Percentiles rank a stretch among this genome's conserved stretches.
phyloP scores from a whole-genome alignment of 179 eudicot genomes.

The Carnegiea gigantea region DNA sequence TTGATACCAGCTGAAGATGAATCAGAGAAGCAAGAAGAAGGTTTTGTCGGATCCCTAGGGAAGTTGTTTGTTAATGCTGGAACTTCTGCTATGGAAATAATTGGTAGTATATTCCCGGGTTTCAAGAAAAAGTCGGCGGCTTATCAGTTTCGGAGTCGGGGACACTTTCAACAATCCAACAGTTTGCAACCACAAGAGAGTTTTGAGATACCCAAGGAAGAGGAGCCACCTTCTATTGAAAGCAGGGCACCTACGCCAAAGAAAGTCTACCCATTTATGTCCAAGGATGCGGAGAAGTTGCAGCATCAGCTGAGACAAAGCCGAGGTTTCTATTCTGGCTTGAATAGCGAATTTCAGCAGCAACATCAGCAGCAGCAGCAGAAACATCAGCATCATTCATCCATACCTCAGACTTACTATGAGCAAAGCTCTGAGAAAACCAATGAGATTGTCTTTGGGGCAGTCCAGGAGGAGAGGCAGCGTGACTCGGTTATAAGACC shows the following conservation, averaged over 20 bases:
- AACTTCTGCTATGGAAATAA: slow-evolving; percentile 55
- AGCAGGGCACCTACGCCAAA: slow-evolving; percentile 74
- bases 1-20: slow-evolving; percentile 77
- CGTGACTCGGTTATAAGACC: slow-evolving; percentile 62
- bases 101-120: slow-evolving; percentile 60
- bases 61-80: slow-evolving; percentile 56
- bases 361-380: slow-evolving; percentile 31
- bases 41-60: slow-evolving; percentile 63
- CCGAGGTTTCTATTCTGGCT: slow-evolving; percentile 62
- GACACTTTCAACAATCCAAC: slow-evolving; percentile 42
- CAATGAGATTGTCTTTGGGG: slow-evolving; percentile 86
- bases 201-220: slow-evolving; percentile 80
- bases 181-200: slow-evolving; percentile 92
- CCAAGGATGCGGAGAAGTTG: slow-evolving; percentile 77
- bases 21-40: slow-evolving; percentile 77
- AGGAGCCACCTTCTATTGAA: slow-evolving; percentile 83
- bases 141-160: slow-evolving; percentile 41
- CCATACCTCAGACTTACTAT: slow-evolving; percentile 71
- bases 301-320: slow-evolving; percentile 79
- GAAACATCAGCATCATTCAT: slow-evolving; percentile 60
- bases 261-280: slow-evolving; percentile 90
- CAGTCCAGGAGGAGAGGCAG: slow-evolving; percentile 65
- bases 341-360: slow-evolving; percentile 54
- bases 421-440: slow-evolving; percentile 71
- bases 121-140: slow-evolving; percentile 47